Evolutionary conservation across 1,284 basidiomycete genomes (phyloP), one percentile per base, ranked within the genome.

Genomic region (Tranzscheliella williamsii): DNA sequence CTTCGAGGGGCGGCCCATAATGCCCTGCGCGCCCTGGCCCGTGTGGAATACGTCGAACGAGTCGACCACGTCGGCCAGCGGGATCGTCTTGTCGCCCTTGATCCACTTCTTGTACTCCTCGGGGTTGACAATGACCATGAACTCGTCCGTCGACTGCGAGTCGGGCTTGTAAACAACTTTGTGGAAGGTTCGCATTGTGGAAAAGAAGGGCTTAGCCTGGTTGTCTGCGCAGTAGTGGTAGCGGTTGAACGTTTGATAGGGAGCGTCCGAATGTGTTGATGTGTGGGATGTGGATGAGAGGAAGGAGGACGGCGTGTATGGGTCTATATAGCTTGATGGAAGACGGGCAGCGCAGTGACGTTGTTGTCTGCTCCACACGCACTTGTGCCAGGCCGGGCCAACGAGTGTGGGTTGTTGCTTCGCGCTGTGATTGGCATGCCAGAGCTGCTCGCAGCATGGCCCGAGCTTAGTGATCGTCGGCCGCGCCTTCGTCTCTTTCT

Each of bases 21-120:
- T 63, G n/a, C 79, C 79, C 56, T 80, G 79, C 15, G 72, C 63
- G 22, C 77, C 79, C 37, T 76, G 73, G 33, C 71, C 77, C 8
- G 78, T 70, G 67, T 73, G 70, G 71, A 79, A 79, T 50, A 79
- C 63, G 38, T 79, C 72, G 58, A 79, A 80, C 13, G 67, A 45
- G 37, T 79, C 78, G 33, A 80, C 78, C 9, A 80, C 75, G 24
- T 78, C 74, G 16, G 73, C 70, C 27, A 80, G 72, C 5, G 79
- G 78, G 49, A 79, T 78, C 20, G 78, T 75, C 54, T 64, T 54
- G 67, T 76, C 78, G 41, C 78, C 78, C 24, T 55, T 71, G 45
- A 65, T 69, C 76, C 76, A 79, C 52, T 76, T 75, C 42, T 76
- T 61, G 60, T 73, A 76, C 54, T 67, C 68, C 9, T 65, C 70